Base-by-base conservation (phyloP, 306 rosid species). In the Hylodesmum podocarpum region DNA sequence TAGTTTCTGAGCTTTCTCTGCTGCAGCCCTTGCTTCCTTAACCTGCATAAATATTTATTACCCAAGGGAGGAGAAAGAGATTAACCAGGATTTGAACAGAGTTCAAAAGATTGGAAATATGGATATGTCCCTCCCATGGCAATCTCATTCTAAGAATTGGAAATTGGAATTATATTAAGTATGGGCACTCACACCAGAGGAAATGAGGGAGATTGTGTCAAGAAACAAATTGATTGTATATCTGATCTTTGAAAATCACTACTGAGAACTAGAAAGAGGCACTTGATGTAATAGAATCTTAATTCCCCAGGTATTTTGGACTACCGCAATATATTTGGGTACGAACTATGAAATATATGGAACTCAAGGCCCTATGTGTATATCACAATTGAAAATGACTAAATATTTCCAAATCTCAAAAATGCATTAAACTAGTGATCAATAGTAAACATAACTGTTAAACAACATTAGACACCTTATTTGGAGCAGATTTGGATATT, bases 1-100 rank as follows among this genome's bases (percentile, higher is more conserved):
- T 70, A 96, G 86, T 74, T 86, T 84, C 90, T 96, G 97, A 70
- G 99, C 94, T 82, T 92, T 92, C 75, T 89, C 96, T n/a, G 97
- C 94, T 9, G 97, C 88, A 0, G 90, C 86, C 87, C 84, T 85
- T 57, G 90, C 96, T 89, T 92, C 93, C 70, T 39, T 79, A 69
- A 92, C 96, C 97, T 92, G 82, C 71, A 88, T n/a, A 78, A 39
- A 27, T 46, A 69, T 69, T 80, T 64, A n/a, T n/a, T 10, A 31
- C 68, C 24, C 72, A 4, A 8, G 39, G 73, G 13, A 14, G 46
- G 39, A 54, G 59, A 24, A 34, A 7, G 16, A 49, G 5, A 36
- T 66, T 73, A 68, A 68, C 55, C 21, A 62, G n/a, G 34, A 39
- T 24, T 41, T 44, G 63, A 77, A 44, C 47, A 70, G 63, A 49